These are phyloP conservation scores for Carex kokanica DNA, from an alignment of 176 grass and related monocot genomes.

Conservation along the genomic window DNA sequence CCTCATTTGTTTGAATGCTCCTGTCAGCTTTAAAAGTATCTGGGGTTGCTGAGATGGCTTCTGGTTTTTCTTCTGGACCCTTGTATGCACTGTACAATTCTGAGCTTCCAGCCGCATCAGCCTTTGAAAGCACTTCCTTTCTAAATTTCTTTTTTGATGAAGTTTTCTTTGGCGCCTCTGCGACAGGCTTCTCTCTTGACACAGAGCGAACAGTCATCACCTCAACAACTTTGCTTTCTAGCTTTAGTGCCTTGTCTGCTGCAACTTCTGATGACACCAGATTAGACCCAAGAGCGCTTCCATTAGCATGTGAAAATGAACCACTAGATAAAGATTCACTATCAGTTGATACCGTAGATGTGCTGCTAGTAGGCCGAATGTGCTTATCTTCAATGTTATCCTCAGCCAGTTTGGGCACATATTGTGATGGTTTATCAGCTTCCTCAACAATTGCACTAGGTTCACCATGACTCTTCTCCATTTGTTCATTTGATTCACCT, in stretches of 20 bases:
- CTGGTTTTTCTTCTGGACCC: slow-evolving; percentile 64
- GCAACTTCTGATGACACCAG: slow-evolving; percentile 4
- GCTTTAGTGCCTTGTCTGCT: slow-evolving; percentile 34
- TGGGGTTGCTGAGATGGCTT: slow-evolving; percentile 14
- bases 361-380: slow-evolving; percentile 18
- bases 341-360: slow-evolving; percentile 22
- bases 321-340: neutral
- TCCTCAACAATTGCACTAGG: neutral
- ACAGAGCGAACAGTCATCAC: slow-evolving; percentile 22
- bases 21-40: slow-evolving; percentile 36
- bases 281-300: neutral
- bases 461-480: neutral
- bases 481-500: neutral
- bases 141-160: slow-evolving; percentile 51
- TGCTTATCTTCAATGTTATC: slow-evolving; percentile 17
- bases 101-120: slow-evolving; percentile 81
- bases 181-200: slow-evolving; percentile 59
- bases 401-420: slow-evolving; percentile 2
- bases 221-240: slow-evolving; percentile 33
- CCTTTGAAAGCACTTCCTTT: slow-evolving; percentile 89
- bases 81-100: slow-evolving; percentile 98
- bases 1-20: slow-evolving; percentile 24
- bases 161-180: slow-evolving; percentile 44
- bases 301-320: slow-evolving; percentile 27
- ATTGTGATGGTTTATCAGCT: neutral